These are phyloP conservation scores for Arthrobotrys iridis DNA, from an alignment of 2,329 filamentous ascomycete species.

Conservation along the genomic window DNA sequence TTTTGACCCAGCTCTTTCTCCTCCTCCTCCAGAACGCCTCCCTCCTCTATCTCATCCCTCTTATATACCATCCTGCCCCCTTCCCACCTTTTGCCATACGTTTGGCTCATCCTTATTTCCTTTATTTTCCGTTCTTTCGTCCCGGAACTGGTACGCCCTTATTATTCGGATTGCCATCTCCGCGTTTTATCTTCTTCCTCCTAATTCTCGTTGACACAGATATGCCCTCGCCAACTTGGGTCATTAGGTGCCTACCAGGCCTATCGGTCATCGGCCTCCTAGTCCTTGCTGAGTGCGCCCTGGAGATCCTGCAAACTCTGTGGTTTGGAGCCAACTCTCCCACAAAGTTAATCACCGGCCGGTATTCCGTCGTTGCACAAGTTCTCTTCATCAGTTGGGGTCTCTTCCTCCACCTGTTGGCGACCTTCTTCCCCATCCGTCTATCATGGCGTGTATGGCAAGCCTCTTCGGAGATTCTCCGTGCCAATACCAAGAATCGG, in stretches of 20 bases:
- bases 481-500: slow-evolving; percentile 65
- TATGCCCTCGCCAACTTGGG: slow-evolving; percentile 55
- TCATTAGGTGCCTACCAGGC: slow-evolving; percentile 56
- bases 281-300: slow-evolving; percentile 55
- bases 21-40: neutral
- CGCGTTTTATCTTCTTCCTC: neutral
- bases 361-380: slow-evolving; percentile 40
- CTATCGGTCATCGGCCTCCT: slow-evolving; percentile 55
- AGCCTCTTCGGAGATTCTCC: slow-evolving; percentile 66
- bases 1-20: slow-evolving; percentile 32
- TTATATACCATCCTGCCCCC: slow-evolving; percentile 34
- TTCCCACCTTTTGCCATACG: slow-evolving; percentile 21
- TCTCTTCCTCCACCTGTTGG: slow-evolving; percentile 72
- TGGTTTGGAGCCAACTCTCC: slow-evolving; percentile 39
- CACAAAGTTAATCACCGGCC: slow-evolving; percentile 49
- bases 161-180: slow-evolving; percentile 15
- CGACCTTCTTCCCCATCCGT: slow-evolving; percentile 72
- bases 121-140: slow-evolving; percentile 7
- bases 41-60: slow-evolving; percentile 5
- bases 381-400: slow-evolving; percentile 72
- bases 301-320: slow-evolving; percentile 55
- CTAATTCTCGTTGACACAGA: slow-evolving; percentile 1
- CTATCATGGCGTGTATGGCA: slow-evolving; percentile 71
- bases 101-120: slow-evolving; percentile 27
- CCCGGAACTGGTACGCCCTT: neutral